Evolutionary conservation across 768 basidiomycete genomes (phyloP).

Genomic region (Dioszegia hungarica): DNA sequence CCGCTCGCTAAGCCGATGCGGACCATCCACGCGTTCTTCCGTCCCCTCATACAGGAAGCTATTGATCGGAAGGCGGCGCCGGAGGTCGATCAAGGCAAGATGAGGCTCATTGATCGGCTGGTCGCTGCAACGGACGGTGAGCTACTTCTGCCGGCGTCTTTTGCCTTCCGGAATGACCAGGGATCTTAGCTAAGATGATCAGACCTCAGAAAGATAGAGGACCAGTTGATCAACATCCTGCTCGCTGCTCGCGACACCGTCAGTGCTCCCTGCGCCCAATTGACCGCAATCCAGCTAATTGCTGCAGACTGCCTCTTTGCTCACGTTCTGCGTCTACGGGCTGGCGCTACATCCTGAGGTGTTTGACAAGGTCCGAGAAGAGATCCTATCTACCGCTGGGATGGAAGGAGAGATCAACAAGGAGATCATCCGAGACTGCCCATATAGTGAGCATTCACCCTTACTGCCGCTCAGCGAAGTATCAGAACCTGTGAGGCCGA

Average conservation of each 20-base stretch:
- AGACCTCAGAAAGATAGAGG: conserved; percentile 66
- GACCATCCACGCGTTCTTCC: conserved; percentile 29
- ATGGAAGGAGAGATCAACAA: conserved; percentile 55
- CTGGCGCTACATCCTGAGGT: conserved; percentile 64
- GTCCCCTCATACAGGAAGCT: conserved; percentile 29
- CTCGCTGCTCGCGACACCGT: conserved; percentile 75
- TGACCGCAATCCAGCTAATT: not conserved
- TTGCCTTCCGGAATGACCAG: no score
- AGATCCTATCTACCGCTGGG: conserved; percentile 61
- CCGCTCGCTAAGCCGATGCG: conserved; percentile 34
- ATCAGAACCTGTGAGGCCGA: no score
- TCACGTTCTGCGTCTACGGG: conserved; percentile 68
- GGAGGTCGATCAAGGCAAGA: conserved; percentile 1
- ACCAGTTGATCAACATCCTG: conserved; percentile 71
- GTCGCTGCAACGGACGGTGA: conserved; percentile 35
- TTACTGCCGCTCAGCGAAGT: no score
- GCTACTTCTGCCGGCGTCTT: no score
- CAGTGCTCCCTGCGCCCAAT: conserved; percentile 28
- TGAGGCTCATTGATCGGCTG: conserved; percentile 38
- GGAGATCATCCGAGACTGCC: conserved; percentile 59
- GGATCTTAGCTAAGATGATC: not conserved
- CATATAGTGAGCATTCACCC: conserved; percentile 57
- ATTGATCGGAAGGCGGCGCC: not conserved
- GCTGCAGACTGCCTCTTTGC: conserved; percentile 60
- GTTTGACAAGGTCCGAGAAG: conserved; percentile 56